Evolutionary conservation across 352 stramenopile species (phyloP).

Genomic region (Paralagenidium karlingii): DNA sequence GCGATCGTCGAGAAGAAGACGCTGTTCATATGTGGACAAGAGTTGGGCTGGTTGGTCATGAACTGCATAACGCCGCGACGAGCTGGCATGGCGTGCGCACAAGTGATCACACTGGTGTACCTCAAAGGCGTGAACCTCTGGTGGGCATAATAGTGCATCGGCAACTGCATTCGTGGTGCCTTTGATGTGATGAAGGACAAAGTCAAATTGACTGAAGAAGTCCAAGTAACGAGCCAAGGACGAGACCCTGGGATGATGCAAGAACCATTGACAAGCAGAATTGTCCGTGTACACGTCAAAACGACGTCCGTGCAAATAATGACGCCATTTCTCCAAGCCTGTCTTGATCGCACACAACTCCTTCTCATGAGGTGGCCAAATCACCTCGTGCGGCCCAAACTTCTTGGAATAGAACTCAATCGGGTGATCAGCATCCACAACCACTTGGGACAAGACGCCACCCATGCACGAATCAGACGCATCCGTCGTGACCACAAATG

Average conservation of each 20-base stretch:
- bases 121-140: background rate
- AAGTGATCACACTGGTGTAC: too few relatives aligned
- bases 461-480: slow-evolving; percentile 1
- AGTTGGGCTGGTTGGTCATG: too few relatives aligned
- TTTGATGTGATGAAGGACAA: slow-evolving; percentile 7
- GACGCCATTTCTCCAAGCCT: slow-evolving; percentile 5
- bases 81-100: too few relatives aligned
- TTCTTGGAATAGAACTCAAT: slow-evolving; percentile 16
- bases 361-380: slow-evolving; percentile 8
- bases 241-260: slow-evolving; percentile 5
- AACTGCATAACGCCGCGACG: too few relatives aligned
- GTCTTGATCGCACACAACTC: slow-evolving; percentile 9
- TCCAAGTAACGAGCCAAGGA: slow-evolving; percentile 5
- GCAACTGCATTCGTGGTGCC: slow-evolving; percentile 5
- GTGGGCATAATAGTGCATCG: slow-evolving; percentile 4
- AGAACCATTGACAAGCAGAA: slow-evolving; percentile 6
- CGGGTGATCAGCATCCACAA: slow-evolving; percentile 5
- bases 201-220: slow-evolving; percentile 10
- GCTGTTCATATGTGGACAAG: too few relatives aligned
- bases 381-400: slow-evolving; percentile 2
- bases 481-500: slow-evolving; percentile 4
- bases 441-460: slow-evolving; percentile 2
- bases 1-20: too few relatives aligned
- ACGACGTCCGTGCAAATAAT: slow-evolving; percentile 2
- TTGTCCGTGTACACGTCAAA: slow-evolving; percentile 10